Evolutionary conservation across 441 rosid genomes (phyloP).

Genomic region (Isatis lusitanica): DNA sequence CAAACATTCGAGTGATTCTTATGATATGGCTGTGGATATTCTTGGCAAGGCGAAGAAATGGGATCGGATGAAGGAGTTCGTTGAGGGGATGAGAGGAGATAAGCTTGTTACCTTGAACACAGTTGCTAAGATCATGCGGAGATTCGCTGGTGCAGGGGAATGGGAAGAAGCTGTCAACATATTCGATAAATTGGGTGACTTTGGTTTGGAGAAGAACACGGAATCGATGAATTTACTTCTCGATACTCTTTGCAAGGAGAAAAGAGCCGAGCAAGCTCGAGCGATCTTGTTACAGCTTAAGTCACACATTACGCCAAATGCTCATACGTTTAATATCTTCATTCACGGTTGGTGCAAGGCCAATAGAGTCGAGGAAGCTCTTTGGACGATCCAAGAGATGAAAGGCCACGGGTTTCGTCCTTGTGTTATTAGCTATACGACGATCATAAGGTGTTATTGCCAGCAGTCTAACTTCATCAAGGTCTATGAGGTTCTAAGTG

Average conservation of each 20-base stretch:
- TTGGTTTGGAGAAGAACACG: slow-evolving; percentile 68
- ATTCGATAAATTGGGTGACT: slow-evolving; percentile 58
- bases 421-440: slow-evolving; percentile 79
- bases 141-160: slow-evolving; percentile 69
- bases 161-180: slow-evolving; percentile 78
- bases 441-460: slow-evolving; percentile 62
- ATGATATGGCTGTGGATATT: slow-evolving; percentile 66
- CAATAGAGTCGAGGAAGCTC: slow-evolving; percentile 76
- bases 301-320: slow-evolving; percentile 58
- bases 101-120: slow-evolving; percentile 50
- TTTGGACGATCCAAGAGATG: slow-evolving; percentile 91
- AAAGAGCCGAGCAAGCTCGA: slow-evolving; percentile 63
- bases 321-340: slow-evolving; percentile 70
- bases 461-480: slow-evolving; percentile 40
- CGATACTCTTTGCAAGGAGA: slow-evolving; percentile 83
- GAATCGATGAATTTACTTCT: slow-evolving; percentile 76
- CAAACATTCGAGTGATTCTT: slow-evolving; percentile 45
- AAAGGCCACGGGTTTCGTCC: slow-evolving; percentile 67
- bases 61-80: slow-evolving; percentile 60
- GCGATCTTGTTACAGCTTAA: slow-evolving; percentile 59
- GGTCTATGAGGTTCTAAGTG: slow-evolving; percentile 69
- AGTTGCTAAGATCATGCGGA: slow-evolving; percentile 72
- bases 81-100: slow-evolving; percentile 56
- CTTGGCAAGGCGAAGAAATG: slow-evolving; percentile 71
- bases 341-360: slow-evolving; percentile 89